Conservation (phyloP, 2,329 filamentous ascomycete genomes). For the Penicillium thymicola region DNA sequence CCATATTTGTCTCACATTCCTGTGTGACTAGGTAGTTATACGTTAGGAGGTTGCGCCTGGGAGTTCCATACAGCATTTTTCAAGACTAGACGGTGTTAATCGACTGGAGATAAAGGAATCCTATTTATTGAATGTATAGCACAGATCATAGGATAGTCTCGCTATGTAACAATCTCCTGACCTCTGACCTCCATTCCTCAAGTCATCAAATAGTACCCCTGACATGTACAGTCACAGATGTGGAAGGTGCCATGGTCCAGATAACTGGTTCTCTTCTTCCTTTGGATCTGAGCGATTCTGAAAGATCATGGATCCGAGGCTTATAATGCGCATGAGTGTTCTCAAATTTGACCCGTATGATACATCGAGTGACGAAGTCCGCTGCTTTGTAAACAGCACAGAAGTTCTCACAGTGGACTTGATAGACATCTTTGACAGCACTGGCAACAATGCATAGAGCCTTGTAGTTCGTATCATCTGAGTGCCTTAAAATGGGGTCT, state of each 20-base stretch:
- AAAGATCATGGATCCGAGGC: background rate
- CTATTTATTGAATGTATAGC: background rate
- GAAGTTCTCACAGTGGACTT: background rate
- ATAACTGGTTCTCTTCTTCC: background rate
- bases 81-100: background rate
- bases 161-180: background rate
- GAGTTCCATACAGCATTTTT: background rate
- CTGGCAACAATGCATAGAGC: background rate
- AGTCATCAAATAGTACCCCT: background rate
- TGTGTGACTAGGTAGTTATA: background rate
- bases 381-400: background rate
- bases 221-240: background rate
- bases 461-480: background rate
- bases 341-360: background rate
- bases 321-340: conserved; percentile 1
- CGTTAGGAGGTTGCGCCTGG: background rate
- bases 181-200: background rate
- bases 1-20: background rate
- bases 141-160: background rate
- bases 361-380: background rate
- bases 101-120: background rate
- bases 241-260: background rate
- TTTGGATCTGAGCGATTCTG: background rate
- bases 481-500: background rate
- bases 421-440: background rate